Conservation (phyloP, 441 rosid genomes). For the Populus hybrid region DNA sequence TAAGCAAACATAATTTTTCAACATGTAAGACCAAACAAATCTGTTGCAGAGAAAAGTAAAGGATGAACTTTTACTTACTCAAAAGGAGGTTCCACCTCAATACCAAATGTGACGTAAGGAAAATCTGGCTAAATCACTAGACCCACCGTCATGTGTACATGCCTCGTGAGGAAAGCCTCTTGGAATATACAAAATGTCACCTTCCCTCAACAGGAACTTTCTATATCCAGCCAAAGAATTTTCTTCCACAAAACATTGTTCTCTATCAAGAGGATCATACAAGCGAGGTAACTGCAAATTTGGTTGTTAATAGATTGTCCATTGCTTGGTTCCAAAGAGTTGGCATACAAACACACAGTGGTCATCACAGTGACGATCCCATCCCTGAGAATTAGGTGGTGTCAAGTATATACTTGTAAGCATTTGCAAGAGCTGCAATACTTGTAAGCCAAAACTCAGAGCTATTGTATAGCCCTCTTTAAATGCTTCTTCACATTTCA, state of each 20-base stretch:
- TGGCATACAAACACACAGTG: slow-evolving; percentile 69
- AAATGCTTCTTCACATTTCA: slow-evolving; percentile 53
- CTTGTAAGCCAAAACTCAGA: slow-evolving; percentile 50
- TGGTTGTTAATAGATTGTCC: slow-evolving; percentile 45
- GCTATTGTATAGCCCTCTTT: slow-evolving; percentile 56
- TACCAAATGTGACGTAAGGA: slow-evolving; percentile 53
- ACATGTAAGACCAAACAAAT: not conserved
- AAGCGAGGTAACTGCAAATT: slow-evolving; percentile 47
- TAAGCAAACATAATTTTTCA: not conserved
- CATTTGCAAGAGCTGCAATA: slow-evolving; percentile 43
- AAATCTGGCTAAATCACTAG: slow-evolving; percentile 30
- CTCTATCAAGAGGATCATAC: slow-evolving; percentile 40
- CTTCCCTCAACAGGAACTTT: slow-evolving; percentile 41
- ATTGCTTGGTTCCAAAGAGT: slow-evolving; percentile 49
- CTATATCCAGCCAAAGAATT: slow-evolving; percentile 24
- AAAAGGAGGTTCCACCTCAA: slow-evolving; percentile 69
- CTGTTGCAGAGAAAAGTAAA: not conserved
- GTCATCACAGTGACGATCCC: slow-evolving; percentile 57
- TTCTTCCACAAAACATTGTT: slow-evolving; percentile 20
- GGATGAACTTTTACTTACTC: slow-evolving; percentile 42
- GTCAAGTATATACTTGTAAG: slow-evolving; percentile 60
- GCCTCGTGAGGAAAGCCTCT: slow-evolving; percentile 67
- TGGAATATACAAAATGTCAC: slow-evolving; percentile 62
- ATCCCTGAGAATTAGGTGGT: slow-evolving; percentile 61
- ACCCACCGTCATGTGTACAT: slow-evolving; percentile 26